Conservation (phyloP, 139 green algal species). For the Chlamydomonas sp. region DNA sequence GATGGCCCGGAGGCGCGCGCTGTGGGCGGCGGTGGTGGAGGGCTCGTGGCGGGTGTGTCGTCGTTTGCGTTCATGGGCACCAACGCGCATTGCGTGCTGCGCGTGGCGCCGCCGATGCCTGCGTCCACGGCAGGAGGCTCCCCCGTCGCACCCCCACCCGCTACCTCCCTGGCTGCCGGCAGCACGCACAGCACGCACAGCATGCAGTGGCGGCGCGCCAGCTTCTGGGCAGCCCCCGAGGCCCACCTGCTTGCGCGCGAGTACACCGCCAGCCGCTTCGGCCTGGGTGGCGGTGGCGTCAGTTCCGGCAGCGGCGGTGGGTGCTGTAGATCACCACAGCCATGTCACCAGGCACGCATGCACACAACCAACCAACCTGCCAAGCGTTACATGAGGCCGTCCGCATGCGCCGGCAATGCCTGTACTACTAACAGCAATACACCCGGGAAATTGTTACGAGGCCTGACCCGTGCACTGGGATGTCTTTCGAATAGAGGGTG, state of each 20-base stretch:
- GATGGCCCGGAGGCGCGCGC: background rate
- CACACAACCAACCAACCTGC: too few species aligned
- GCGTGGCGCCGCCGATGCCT: background rate
- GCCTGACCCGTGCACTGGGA: too few species aligned
- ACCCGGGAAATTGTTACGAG: too few species aligned
- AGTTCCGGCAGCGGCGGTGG: too few species aligned
- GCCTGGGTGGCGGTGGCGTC: too few species aligned
- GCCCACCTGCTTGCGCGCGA: slow-evolving; percentile 7
- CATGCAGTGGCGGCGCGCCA: background rate
- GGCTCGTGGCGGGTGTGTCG: slow-evolving; percentile 22
- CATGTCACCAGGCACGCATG: too few species aligned
- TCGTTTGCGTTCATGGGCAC: slow-evolving; percentile 60
- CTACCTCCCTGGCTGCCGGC: background rate
- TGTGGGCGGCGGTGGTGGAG: background rate
- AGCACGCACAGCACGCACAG: background rate
- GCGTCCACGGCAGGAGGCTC: background rate
- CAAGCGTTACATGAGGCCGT: too few species aligned
- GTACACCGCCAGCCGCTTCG: background rate
- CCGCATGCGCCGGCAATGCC: too few species aligned
- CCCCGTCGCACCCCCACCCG: background rate
- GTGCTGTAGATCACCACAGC: too few species aligned
- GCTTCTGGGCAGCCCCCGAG: background rate
- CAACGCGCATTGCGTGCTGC: slow-evolving; percentile 33
- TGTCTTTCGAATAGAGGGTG: too few species aligned
- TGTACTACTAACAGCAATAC: too few species aligned